These are phyloP conservation scores for Hericium rajendrae DNA, from an alignment of 768 basidiomycete genomes.

Conservation along the genomic window DNA sequence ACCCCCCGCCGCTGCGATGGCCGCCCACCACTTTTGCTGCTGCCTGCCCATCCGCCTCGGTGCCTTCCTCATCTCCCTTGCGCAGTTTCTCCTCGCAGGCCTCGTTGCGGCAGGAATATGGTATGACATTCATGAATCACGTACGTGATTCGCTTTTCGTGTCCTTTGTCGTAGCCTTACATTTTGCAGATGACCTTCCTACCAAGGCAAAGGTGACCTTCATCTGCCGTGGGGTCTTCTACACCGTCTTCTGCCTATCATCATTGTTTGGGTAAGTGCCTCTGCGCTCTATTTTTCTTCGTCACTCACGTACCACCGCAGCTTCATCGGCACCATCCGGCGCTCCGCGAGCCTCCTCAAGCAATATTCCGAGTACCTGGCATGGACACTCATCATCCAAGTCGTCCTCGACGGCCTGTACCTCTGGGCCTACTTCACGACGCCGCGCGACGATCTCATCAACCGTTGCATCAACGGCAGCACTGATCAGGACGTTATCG, in stretches of 20 bases:
- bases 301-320: background rate
- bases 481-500: background rate
- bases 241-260: background rate
- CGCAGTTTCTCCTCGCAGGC: constrained; percentile 2
- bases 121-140: background rate
- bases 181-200: background rate
- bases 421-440: background rate
- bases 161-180: background rate
- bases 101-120: constrained; percentile 6
- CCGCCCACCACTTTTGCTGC: constrained; percentile 10
- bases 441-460: background rate
- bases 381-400: background rate
- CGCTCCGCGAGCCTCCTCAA: constrained; percentile 7
- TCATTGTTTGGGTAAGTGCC: constrained; percentile 7
- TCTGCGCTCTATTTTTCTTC: background rate
- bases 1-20: background rate
- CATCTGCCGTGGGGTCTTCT: background rate
- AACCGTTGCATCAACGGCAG: background rate
- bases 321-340: constrained; percentile 7
- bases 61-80: constrained; percentile 7
- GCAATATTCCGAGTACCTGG: constrained; percentile 5
- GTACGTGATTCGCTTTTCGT: background rate
- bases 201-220: background rate
- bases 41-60: constrained; percentile 14
- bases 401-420: background rate